Base-by-base conservation (phyloP, 306 rosid genomes). In the Amphicarpaea edgeworthii region DNA sequence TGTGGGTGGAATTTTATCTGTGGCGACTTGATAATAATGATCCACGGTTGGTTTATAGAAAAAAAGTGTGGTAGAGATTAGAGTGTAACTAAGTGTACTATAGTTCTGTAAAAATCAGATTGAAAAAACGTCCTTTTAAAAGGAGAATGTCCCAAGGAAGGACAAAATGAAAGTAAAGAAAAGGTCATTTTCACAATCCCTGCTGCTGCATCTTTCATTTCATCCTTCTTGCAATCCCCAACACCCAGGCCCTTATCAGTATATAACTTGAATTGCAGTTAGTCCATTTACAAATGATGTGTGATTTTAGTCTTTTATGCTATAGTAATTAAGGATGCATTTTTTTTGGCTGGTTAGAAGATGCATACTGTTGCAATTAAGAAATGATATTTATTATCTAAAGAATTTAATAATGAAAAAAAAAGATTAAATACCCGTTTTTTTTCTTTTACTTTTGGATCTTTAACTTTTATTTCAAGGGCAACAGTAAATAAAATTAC, bases 61-160 rank as follows among this genome's bases (percentile, higher is more conserved):
- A 28, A 64, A 50, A 53, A 20, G 40, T 45, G 45, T 83, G 54
- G 66, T 70, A 71, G 79, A 80, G 43, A 67, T 26, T 71, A 71
- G 54, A 60, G 38, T 51, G 72, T 61, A 76, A 73, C 46, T 46
- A 65, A 75, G 14, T 84, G 82, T 84, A 87, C 65, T 47, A 82
- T 79, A 73, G 85, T 73, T 82, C 34, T 87, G 85, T 82, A 84
- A 61, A 86, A 73, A 50, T 60, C 66, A 79, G 75, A 81, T 34
- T 77, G 62, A 24, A 16, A 82, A 55, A 70, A 26, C 76, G 6
- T 65, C 58, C 26, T 70, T 75, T 75, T 19, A 15, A 42, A 23
- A 42, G 20, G 70, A 69, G 14, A 75, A 9, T 75, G 38, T 75
- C 66, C 42, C 55, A 8, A 49, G 12, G 58, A 57, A 77, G 53